Evolutionary conservation across 805 yeast genomes (phyloP).

Genomic region (Myxozyma lipomycoides): DNA sequence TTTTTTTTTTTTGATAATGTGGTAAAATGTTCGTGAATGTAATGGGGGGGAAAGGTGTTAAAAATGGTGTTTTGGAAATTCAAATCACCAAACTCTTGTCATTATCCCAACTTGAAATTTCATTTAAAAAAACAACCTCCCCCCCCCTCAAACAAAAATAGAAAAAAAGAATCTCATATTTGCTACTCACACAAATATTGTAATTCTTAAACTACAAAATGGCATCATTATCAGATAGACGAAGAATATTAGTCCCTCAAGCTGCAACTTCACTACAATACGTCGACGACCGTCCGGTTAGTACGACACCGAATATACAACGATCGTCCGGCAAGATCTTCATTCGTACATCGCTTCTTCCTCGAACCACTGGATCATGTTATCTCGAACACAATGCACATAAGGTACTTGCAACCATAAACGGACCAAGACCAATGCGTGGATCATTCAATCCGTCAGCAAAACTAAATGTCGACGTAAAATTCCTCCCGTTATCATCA

Average conservation of each 20-base stretch:
- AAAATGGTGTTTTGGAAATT: too few species aligned
- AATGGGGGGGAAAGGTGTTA: too few species aligned
- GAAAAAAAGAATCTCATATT: too few species aligned
- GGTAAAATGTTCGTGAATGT: too few species aligned
- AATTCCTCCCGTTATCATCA: conserved; percentile 52
- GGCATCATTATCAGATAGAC: conserved; percentile 26
- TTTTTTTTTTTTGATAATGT: too few species aligned
- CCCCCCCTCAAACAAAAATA: too few species aligned
- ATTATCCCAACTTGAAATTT: too few species aligned
- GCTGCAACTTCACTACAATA: conserved; percentile 17
- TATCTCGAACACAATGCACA: conserved; percentile 65
- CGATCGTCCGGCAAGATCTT: conserved; percentile 33
- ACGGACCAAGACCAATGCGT: conserved; percentile 84
- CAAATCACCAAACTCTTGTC: too few species aligned
- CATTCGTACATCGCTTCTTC: conserved; percentile 61
- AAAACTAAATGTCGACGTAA: conserved; percentile 56
- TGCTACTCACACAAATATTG: neutral
- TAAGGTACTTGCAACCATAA: conserved; percentile 62
- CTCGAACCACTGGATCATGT: conserved; percentile 78
- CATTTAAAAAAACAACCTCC: too few species aligned
- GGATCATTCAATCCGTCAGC: conserved; percentile 69
- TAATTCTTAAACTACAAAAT: neutral
- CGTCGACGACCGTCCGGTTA: neutral
- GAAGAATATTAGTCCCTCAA: conserved; percentile 29
- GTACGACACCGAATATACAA: neutral